Base-by-base conservation (phyloP, 1,139 yeast genomes). In the Candida freyschussii region DNA sequence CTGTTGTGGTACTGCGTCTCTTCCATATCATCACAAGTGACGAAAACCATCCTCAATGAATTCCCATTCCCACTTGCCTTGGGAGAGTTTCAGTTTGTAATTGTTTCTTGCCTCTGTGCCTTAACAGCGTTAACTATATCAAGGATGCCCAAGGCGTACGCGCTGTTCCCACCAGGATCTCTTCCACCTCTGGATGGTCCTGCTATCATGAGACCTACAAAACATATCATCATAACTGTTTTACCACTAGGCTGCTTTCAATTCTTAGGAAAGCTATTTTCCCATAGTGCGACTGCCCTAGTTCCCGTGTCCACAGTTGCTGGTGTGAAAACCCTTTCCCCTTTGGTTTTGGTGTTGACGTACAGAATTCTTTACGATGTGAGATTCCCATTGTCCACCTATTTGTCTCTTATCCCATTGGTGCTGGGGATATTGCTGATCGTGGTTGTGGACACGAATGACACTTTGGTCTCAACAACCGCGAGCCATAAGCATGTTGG, bases 231-330 rank as follows among this genome's bases (percentile, higher is more conserved):
- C 8, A 56, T 65, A 34, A 78, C 94, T 16, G 87, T 94, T 1
- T 67, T 86, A 14, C 97, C 97, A 6, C 79, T 91, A 83, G 96
- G 96, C 4, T 63, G 79, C 38, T 91, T 89, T 59, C 97, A 89
- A 62, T 83, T 91, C 47, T 67, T 81, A 17, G 98, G 97, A 16
- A 96, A 91, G 57, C 75, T 86, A 47, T 77, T 94, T 33, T 79
- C 93, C 6, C 96, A 87, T 56, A 81, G 82, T 54, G 95, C 97
- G 15, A 89, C 97, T 2, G 75, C 91, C 5, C 62, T 82, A 39
- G 87, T 91, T 20, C 96, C 96, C 0, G 96, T 91, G 11, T 85
- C 96, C 1, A 69, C 91, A 41, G 96, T 91, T 15, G 96, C 91
- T 52, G 91, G 96, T 25, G 80, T 91, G 49, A 91, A 91, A 62